Base-by-base conservation (phyloP, 768 basidiomycete genomes). In the Rhizopogon salebrosus region DNA sequence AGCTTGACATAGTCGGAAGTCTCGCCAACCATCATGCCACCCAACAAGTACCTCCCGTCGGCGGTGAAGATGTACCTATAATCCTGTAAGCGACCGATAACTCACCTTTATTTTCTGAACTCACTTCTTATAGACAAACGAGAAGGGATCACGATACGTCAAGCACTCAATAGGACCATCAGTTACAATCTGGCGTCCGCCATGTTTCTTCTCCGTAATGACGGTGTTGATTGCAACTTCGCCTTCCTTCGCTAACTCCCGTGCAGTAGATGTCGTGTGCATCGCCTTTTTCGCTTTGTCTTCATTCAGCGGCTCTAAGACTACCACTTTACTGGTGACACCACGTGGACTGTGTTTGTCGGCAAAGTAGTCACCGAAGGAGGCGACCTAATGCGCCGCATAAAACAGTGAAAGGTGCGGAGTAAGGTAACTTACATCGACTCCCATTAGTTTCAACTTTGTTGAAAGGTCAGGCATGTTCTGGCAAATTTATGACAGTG, bases 21-120 rank as follows among this genome's bases (percentile, higher is more conserved):
- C 60, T 87, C 84, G 3, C 87, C 87, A n/a, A 90, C 78, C 85
- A 89, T 85, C 79, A 87, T 86, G 3, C 87, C 87, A 11, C 87
- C 87, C 3, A 90, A 68, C 11, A 90, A 71, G 57, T 85, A 76
- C 65, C 84, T 82, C 10, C 87, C 87, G 60, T 89, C 85, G 7
- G 75, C 75, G 10, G 77, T 83, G 63, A 89, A 89, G 39, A 89
- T 79, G 56, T 85, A 87, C 61, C 74, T 75, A 34, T 22, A 46
- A 20, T 16, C 34, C 20, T 16, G 31, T 46, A 9, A 46, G 48
- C 7, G 11, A 51, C 6, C 38, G 31, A 56, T n/a, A 14, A 22
- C 20, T 18, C 20, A 34, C 36, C 26, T 20, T 23, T 5, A 20
- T 31, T 23, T 35, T 23, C 8, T 24, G 10, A 11, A 58, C 63